Conservation (phyloP, 2,329 filamentous ascomycete genomes). For the Sclerotinia minor region DNA sequence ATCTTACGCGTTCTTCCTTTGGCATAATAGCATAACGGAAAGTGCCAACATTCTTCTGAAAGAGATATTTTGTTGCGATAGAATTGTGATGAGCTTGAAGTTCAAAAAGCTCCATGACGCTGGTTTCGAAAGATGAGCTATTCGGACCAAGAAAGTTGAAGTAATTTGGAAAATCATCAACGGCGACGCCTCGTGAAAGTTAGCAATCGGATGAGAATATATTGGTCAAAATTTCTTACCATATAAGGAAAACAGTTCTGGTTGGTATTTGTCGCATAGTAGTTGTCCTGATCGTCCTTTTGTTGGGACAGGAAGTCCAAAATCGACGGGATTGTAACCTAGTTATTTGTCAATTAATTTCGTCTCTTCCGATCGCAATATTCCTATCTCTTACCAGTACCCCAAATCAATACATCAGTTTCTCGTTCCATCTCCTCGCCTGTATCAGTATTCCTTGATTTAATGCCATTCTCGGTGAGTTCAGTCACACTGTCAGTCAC, state of each 20-base stretch:
- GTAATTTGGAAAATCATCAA: slow-evolving; percentile 18
- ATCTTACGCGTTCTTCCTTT: slow-evolving; percentile 10
- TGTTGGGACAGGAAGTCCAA: slow-evolving; percentile 15
- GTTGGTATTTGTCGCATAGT: slow-evolving; percentile 19
- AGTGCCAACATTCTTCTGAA: slow-evolving; percentile 13
- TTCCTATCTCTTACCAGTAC: slow-evolving; percentile 7
- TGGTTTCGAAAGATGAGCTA: slow-evolving; percentile 16
- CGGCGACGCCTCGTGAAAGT: slow-evolving; percentile 7
- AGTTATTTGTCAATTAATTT: neutral
- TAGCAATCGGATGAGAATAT: neutral
- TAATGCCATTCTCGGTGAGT: neutral
- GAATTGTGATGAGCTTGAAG: slow-evolving; percentile 12
- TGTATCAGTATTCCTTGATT: neutral
- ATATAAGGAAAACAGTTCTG: slow-evolving; percentile 16
- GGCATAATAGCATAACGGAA: slow-evolving; percentile 19
- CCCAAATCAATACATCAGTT: slow-evolving; percentile 15
- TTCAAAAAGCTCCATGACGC: slow-evolving; percentile 12
- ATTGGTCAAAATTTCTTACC: neutral
- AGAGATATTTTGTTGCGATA: slow-evolving; percentile 1
- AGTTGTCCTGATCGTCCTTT: slow-evolving; percentile 9
- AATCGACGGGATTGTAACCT: slow-evolving; percentile 19
- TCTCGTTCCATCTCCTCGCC: neutral
- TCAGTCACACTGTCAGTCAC: neutral
- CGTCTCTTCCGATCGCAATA: neutral
- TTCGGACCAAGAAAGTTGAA: slow-evolving; percentile 18